Percentiles rank a stretch among this genome's conserved stretches.
phyloP scores from a whole-genome alignment of 2,329 filamentous ascomycete species.

The Penicillium sp. region DNA sequence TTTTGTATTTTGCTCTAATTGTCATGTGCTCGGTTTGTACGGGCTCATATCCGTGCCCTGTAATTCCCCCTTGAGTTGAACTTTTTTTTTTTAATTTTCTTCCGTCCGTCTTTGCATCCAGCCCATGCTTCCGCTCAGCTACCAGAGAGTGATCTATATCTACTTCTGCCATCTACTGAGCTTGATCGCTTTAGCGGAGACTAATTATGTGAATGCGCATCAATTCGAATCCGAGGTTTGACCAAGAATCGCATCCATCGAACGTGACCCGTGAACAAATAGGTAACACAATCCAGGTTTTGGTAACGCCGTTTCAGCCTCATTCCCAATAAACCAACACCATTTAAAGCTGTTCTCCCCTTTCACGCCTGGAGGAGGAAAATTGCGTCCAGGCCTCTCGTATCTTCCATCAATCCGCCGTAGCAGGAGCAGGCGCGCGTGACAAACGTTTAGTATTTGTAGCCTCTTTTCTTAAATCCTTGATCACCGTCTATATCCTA shows the following conservation, averaged over 20 bases:
- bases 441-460: constrained; percentile 23
- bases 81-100: neutral
- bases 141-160: too few relatives aligned
- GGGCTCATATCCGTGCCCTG: constrained; percentile 2
- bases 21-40: neutral
- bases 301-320: too few relatives aligned
- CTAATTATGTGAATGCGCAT: too few relatives aligned
- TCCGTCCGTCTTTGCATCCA: neutral
- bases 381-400: neutral
- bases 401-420: constrained; percentile 11
- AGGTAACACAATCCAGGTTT: too few relatives aligned
- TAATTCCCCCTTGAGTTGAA: constrained; percentile 6
- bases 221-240: too few relatives aligned
- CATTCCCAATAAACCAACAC: too few relatives aligned
- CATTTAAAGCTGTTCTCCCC: neutral
- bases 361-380: too few relatives aligned
- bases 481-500: constrained; percentile 38
- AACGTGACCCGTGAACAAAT: too few relatives aligned
- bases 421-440: constrained; percentile 11
- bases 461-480: constrained; percentile 41
- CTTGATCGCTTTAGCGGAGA: too few relatives aligned
- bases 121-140: neutral
- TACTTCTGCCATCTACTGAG: too few relatives aligned
- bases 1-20: neutral
- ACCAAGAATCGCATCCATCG: too few relatives aligned